A percentile compares a stretch with the other conserved stretches of the same genome.
Evolutionary conservation across 2,329 filamentous ascomycete species (phyloP).

Genomic region (Cladophialophora chaetospira): DNA sequence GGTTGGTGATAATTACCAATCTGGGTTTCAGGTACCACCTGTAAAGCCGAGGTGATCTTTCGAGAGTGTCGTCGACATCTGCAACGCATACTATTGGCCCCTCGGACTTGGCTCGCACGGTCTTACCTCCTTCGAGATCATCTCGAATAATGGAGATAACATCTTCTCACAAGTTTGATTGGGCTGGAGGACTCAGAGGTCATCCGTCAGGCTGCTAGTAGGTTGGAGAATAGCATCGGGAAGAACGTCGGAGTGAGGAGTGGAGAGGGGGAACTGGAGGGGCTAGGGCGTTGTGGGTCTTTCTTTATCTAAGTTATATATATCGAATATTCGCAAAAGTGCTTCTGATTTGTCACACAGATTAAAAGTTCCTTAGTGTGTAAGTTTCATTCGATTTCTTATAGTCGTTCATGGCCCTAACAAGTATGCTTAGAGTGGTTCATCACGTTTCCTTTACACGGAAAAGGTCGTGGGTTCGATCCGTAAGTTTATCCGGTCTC

Average conservation of each 20-base stretch:
- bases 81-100: background rate
- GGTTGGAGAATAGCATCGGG: background rate
- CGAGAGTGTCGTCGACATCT: background rate
- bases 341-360: conserved; percentile 22
- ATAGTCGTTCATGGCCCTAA: background rate
- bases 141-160: background rate
- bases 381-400: background rate
- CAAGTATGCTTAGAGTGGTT: conserved; percentile 22
- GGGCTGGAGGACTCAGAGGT: no score
- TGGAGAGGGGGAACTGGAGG: background rate
- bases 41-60: background rate
- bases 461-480: conserved; percentile 32
- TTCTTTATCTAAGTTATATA: background rate
- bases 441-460: conserved; percentile 32
- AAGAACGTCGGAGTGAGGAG: no score
- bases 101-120: background rate
- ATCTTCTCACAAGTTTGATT: no score
- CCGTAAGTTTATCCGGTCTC: no score
- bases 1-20: no score
- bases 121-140: background rate
- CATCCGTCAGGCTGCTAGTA: no score
- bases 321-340: background rate
- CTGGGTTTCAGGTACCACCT: no score
- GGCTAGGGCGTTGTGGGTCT: no score
- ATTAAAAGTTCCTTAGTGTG: conserved; percentile 25